Base-by-base conservation (phyloP, 2,329 filamentous ascomycete genomes). In the Venturia nashicola region DNA sequence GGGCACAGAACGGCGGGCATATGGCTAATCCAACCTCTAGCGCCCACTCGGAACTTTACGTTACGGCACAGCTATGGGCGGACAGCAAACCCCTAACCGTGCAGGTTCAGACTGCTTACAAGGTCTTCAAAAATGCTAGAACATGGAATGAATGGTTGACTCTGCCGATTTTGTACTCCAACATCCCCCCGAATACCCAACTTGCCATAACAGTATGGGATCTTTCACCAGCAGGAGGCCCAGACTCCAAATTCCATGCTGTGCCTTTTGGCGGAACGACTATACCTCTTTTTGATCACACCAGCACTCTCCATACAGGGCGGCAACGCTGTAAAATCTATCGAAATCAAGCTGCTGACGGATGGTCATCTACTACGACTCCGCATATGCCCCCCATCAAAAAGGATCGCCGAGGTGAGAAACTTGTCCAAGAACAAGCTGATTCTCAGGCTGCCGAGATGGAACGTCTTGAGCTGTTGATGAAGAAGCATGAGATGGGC, bases 401-500 rank as follows among this genome's bases (percentile, higher is more conserved):
- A 64, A 80, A 78, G 65, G 32, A 57, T 36, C 82, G 77, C 62
- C 71, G 82, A 61, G 27, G 44, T 40, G 40, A 51, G 27, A 54
- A 62, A 27, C 39, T 43, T 20, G 59, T 61, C 5, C 61, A 63
- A 14, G 62, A 61, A 12, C 54, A 64, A 14, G 34, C 48, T 1
- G 77, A 80, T n/a, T 85, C 89, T 65, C 87, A 87, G 68, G 86
- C 95, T 65, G 86, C 90, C 62, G 94, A 99, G 75, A 82, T 97
- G 66, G 91, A 97, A 70, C 83, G 94, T 20, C 83, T 99, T 68
- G 92, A 97, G 71, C 87, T 86, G 63, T 76, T 97, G 27, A 89
- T 99, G 72, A 99, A 99, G 76, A 96, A 96, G 76, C 94, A 97
- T 72, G 95, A 99, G 72, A 95, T 97, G 88, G 92, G 91, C 20